phyloP scores from a whole-genome alignment of 2,329 filamentous ascomycete genomes.

The Hypoxylon sp. region DNA sequence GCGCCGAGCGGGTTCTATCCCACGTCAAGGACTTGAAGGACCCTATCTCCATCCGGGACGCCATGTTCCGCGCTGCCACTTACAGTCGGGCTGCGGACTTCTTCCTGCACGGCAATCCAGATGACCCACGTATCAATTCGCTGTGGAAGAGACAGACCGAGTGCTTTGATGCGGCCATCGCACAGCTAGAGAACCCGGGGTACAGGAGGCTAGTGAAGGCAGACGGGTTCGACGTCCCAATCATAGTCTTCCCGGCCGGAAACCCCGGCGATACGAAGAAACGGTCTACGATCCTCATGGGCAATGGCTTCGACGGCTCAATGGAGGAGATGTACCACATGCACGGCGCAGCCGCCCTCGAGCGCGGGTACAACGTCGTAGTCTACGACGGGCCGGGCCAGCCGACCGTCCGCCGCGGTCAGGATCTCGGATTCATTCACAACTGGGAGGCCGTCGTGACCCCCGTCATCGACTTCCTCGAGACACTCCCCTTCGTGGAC shows the following conservation, averaged over 20 bases:
- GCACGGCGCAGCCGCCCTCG: slow-evolving; percentile 55
- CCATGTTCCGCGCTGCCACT: slow-evolving; percentile 28
- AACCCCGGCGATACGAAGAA: slow-evolving; percentile 20
- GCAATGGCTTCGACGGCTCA: slow-evolving; percentile 61
- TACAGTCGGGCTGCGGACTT: slow-evolving; percentile 33
- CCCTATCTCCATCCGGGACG: slow-evolving; percentile 25
- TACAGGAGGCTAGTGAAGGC: slow-evolving; percentile 20
- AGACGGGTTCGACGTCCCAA: slow-evolving; percentile 22
- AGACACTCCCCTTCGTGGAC: slow-evolving; percentile 26
- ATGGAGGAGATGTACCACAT: slow-evolving; percentile 62
- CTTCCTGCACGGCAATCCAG: slow-evolving; percentile 29
- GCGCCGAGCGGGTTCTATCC: slow-evolving; percentile 26
- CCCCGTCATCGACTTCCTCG: slow-evolving; percentile 29
- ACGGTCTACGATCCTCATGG: slow-evolving; percentile 59
- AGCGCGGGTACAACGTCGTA: slow-evolving; percentile 61
- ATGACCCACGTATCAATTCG: slow-evolving; percentile 25
- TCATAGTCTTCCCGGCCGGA: slow-evolving; percentile 39
- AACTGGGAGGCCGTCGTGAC: slow-evolving; percentile 31
- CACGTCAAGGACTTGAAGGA: slow-evolving; percentile 19
- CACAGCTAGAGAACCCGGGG: slow-evolving; percentile 9
- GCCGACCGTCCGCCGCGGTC: slow-evolving; percentile 58
- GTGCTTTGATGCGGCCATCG: slow-evolving; percentile 25
- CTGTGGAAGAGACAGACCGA: slow-evolving; percentile 27
- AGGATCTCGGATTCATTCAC: slow-evolving; percentile 61
- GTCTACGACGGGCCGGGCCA: slow-evolving; percentile 65